Base-by-base conservation (phyloP, 257 asterid genomes). In the Plantago elongata region DNA sequence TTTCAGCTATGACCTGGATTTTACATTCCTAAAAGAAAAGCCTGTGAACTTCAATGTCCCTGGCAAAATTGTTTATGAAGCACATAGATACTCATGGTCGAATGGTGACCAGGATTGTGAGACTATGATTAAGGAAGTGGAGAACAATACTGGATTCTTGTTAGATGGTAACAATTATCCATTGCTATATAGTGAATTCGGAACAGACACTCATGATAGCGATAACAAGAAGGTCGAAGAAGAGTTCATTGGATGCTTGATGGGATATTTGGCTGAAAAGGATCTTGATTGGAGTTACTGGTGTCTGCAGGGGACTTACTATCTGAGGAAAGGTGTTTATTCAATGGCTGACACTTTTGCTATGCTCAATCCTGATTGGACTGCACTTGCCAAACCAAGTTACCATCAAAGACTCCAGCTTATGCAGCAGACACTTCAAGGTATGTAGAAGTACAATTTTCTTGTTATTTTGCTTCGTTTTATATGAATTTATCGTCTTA, bases 271-370 rank as follows among this genome's bases (percentile, higher is more conserved):
- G 66, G 87, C 75, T 13, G 75, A 74, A 10, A 58, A 49, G 55
- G 94, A 87, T 60, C 34, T 77, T 70, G 96, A 85, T 54, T 85
- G 91, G 96, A 62, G 75, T 4, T 4, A 80, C 0, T 83, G 96
- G 94, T 79, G 85, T 9, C 64, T 84, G 1, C 90, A 81, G 56
- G 94, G 87, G 15, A 77, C 79, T 54, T 85, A 84, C 38, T 77
- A 79, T 45, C 4, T 77, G 1, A 72, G 87, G 45, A 52, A 62
- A 10, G 86, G 86, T 5, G 2, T 7, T 0, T 63, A 40, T 11
- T 82, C 77, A 34, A 42, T 55, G 11, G 81, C 71, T 0, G 94
- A 88, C 45, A 58, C 69, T 0, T 88, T 45, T 42, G 94, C 94
- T 12, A 9, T 77, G 74, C 63, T 85, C 0, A 46, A 77, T 44